These are phyloP conservation scores for Bonia amplexicaulis DNA, from an alignment of 176 grass and related monocot species.

Conservation along the genomic window DNA sequence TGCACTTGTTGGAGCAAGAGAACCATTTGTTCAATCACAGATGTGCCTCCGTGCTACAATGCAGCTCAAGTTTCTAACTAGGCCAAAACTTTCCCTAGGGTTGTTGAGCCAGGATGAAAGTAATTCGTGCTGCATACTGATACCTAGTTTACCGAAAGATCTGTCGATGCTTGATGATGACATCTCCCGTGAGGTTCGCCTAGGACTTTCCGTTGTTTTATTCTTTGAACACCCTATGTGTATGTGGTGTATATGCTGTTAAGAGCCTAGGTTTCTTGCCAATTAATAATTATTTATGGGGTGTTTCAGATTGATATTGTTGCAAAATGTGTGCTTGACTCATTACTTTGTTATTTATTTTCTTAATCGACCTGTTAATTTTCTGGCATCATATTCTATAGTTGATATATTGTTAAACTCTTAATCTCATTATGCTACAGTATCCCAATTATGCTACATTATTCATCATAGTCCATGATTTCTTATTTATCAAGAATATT, in stretches of 20 bases:
- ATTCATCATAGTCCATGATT: not conserved
- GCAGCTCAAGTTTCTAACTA: not conserved
- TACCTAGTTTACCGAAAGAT: constrained; percentile 73
- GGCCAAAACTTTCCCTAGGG: constrained; percentile 15
- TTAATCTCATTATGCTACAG: not conserved
- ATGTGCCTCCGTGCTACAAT: not conserved
- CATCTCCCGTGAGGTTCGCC: too few relatives aligned
- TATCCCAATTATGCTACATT: not conserved
- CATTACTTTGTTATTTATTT: not conserved
- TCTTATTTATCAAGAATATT: not conserved
- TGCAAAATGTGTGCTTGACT: not conserved
- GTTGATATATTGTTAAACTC: not conserved
- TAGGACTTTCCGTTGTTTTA: not conserved
- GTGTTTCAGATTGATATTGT: not conserved
- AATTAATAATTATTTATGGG: not conserved
- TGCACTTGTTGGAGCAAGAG: too few relatives aligned
- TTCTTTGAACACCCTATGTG: not conserved
- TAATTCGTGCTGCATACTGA: constrained; percentile 22
- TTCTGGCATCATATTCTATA: not conserved
- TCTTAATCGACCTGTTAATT: not conserved
- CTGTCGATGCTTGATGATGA: constrained; percentile 13
- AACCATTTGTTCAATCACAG: too few relatives aligned
- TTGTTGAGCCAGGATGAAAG: not conserved
- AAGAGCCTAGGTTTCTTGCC: not conserved
- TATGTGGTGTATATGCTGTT: not conserved